Base-by-base conservation (phyloP, 257 asterid species). In the Petrea volubilis region DNA sequence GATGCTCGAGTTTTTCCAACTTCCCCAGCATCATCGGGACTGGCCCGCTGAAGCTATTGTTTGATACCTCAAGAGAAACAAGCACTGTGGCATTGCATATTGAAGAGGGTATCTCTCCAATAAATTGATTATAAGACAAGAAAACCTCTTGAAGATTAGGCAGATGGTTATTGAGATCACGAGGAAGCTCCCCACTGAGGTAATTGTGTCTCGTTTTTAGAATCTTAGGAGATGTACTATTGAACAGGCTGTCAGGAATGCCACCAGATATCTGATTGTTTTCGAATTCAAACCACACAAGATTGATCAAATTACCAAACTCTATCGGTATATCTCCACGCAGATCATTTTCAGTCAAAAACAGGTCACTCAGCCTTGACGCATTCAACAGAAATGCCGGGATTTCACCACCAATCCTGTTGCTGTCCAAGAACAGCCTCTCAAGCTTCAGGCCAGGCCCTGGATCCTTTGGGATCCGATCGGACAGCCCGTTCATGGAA, bases 71-170 rank as follows among this genome's bases (percentile, higher is more conserved):
- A 7, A 80, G 72, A 43, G 1, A 12, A 11, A 33, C 28, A 34
- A 83, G 71, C 44, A 63, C 72, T 41, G 86, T 66, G 34, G 86
- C 86, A 72, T 81, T 81, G 28, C 80, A 73, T 74, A 77, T 81
- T 23, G 84, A 50, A 17, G 87, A 21, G 28, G 87, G 79, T 49
- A 80, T 50, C 52, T 60, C 69, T 65, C 86, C 88, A 60, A 64
- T 69, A 55, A 80, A 80, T 68, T 28, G 80, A 61, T 83, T 83
- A 31, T 78, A 79, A 29, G 88, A 78, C 53, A 83, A 64, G 29
- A 70, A 75, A 43, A 83, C 68, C 36, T 80, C 68, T 21, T 1
- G 56, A 63, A 83, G 83, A 68, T 83, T 83, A 14, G 88, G 84
- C 7, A 80, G 71, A 79, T 75, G 33, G 7, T 70, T 21, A n/a